These are phyloP conservation scores for Beauveria bassiana DNA, from an alignment of 2,329 filamentous ascomycete genomes.

Conservation along the genomic window DNA sequence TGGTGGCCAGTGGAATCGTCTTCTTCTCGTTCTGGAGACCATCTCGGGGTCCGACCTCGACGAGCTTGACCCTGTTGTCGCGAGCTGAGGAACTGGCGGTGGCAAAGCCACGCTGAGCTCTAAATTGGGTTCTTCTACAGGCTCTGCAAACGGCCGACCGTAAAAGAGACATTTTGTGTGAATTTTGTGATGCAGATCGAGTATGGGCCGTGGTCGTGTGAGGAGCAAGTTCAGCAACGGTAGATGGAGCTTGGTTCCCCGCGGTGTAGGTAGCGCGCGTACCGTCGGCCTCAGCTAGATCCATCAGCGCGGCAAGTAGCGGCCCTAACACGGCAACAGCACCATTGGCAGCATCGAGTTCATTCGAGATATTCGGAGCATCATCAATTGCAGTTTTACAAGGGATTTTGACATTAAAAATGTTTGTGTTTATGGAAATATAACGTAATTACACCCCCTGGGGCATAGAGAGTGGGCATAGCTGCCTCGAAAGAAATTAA, in stretches of 20 bases:
- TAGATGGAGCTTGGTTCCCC: constrained; percentile 7
- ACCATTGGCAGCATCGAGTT: not conserved
- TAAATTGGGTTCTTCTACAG: constrained; percentile 27
- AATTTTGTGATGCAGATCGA: not conserved
- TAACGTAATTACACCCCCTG: constrained; percentile 31
- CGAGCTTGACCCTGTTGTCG: constrained; percentile 51
- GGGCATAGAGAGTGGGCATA: constrained; percentile 23
- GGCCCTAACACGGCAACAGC: not conserved
- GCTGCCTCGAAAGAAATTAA: constrained; percentile 15
- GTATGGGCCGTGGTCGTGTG: constrained; percentile 1
- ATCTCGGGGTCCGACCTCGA: constrained; percentile 79
- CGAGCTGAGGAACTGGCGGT: constrained; percentile 28
- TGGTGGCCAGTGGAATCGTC: constrained; percentile 61
- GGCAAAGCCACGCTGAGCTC: constrained; percentile 29
- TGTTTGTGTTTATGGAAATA: constrained; percentile 24
- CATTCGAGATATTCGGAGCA: not conserved
- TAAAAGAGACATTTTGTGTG: constrained; percentile 26
- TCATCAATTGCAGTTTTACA: not conserved
- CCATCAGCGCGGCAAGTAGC: constrained; percentile 6
- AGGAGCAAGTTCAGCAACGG: constrained; percentile 6
- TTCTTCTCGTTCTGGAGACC: constrained; percentile 81
- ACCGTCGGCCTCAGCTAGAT: constrained; percentile 11
- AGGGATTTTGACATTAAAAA: constrained; percentile 13
- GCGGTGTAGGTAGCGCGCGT: constrained; percentile 8
- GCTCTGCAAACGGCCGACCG: constrained; percentile 31